Base-by-base conservation (phyloP, 1,139 yeast genomes). In the Taphrina communis region DNA sequence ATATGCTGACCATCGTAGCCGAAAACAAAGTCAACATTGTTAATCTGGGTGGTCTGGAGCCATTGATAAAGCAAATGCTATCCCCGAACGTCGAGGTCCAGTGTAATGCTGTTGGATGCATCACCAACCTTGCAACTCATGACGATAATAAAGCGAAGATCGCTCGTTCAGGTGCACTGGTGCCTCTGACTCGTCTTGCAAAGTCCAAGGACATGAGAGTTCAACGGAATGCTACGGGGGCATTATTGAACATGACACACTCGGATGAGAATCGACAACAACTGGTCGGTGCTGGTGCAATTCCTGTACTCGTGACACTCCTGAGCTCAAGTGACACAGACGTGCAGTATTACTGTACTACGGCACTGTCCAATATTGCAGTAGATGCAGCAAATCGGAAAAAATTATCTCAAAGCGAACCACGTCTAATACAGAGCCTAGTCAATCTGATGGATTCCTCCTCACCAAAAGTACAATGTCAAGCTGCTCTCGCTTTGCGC, bases 21-120 rank as follows among this genome's bases (percentile, higher is more conserved):
- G 97, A 91, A 72, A 94, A 95, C 80, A 94, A 94, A 78, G 85
- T 89, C 38, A 83, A 94, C 68, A 94, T 95, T 72, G 99, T 94
- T 44, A 97, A 93, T 76, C 91, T 95, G 97, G 98, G 98, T 42
- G 99, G 99, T 1, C 84, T 94, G 71, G 97, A 93, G 74, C 98
- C 98, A 9, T 84, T 94, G 68, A 94, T 94, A 75, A 88, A 96
- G 78, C 99, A 95, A 80, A 94, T 94, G 99, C 88, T 91, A 89
- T 89, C 96, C 58, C 86, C 96, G 70, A 94, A 95, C 76, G 96
- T 94, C 71, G 99, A 94, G 78, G 99, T 95, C 51, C 99, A 95
- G 80, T 94, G 99, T 79, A 94, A 94, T 77, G 99, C 99, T 3
- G 99, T 95, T 69, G 99, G 99, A 9, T 95, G 99, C 78, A 93